Conservation (phyloP, 2,329 filamentous ascomycete species). For the Nothomitra cinnamomea region DNA sequence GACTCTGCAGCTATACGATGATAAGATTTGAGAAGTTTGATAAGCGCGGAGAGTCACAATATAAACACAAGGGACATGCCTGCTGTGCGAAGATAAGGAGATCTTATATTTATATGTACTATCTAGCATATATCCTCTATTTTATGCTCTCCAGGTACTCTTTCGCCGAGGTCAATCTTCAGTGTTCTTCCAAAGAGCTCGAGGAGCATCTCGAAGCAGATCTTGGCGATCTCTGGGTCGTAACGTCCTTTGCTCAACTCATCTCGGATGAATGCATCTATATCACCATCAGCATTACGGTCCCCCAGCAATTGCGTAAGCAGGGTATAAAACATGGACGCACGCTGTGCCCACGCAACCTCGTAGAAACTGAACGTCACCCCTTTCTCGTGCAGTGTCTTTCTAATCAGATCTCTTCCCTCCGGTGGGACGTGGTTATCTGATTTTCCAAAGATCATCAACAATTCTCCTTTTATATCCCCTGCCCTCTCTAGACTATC, state of each 20-base stretch:
- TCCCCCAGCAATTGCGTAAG: no score
- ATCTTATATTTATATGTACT: slow-evolving; percentile 10
- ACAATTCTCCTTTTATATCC: slow-evolving; percentile 60
- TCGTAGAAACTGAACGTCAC: slow-evolving; percentile 71
- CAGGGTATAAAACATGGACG: slow-evolving; percentile 17
- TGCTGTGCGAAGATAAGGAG: no score
- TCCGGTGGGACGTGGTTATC: slow-evolving; percentile 78
- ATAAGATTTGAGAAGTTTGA: no score
- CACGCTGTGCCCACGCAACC: slow-evolving; percentile 76
- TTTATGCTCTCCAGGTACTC: slow-evolving; percentile 35
- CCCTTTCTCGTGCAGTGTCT: slow-evolving; percentile 60
- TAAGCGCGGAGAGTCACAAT: no score
- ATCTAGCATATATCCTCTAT: slow-evolving; percentile 58
- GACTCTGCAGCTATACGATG: no score
- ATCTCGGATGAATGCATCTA: slow-evolving; percentile 79
- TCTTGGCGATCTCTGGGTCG: slow-evolving; percentile 68
- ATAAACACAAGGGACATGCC: no score
- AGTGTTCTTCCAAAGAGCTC: slow-evolving; percentile 69
- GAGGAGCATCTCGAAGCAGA: slow-evolving; percentile 80
- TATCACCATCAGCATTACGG: not conserved
- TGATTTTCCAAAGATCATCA: slow-evolving; percentile 83
- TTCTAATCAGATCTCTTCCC: slow-evolving; percentile 68
- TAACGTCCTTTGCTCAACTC: slow-evolving; percentile 89
- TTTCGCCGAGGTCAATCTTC: slow-evolving; percentile 59
- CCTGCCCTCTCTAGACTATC: slow-evolving; percentile 41